phyloP scores from a whole-genome alignment of 164 flowering plant genomes.

The Dillenia turbinata region DNA sequence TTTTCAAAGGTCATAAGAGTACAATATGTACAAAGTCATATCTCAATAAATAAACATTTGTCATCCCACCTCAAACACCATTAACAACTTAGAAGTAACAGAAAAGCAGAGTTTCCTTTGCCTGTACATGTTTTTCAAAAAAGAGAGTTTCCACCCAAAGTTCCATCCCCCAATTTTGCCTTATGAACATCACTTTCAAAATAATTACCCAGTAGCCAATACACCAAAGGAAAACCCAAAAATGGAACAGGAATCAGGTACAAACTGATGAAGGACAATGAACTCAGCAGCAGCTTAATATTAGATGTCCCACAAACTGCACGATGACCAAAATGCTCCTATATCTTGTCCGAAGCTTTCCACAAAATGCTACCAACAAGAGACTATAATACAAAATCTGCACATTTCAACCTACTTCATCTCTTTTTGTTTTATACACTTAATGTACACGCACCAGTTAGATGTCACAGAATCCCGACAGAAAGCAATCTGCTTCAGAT shows the following conservation, averaged over 20 bases:
- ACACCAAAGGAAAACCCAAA: neutral
- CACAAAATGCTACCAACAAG: constrained; percentile 6
- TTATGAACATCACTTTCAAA: no score
- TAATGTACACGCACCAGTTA: constrained; percentile 28
- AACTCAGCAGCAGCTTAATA: constrained; percentile 13
- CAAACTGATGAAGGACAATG: constrained; percentile 14
- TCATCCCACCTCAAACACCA: constrained; percentile 1
- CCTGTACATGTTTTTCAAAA: no score
- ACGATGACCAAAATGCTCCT: constrained; percentile 18
- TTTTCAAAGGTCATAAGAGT: neutral
- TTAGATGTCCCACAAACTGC: constrained; percentile 18
- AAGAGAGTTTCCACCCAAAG: no score
- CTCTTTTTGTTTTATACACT: constrained; percentile 25
- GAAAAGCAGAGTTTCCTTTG: neutral
- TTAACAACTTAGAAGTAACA: neutral
- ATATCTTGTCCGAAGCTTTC: constrained; percentile 18
- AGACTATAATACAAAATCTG: constrained; percentile 12
- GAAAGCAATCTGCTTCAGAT: constrained; percentile 9
- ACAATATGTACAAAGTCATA: constrained; percentile 5
- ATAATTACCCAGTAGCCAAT: no score
- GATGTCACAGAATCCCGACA: constrained; percentile 12
- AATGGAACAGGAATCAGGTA: constrained; percentile 9
- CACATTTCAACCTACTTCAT: neutral
- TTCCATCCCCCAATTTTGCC: no score
- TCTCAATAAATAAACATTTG: constrained; percentile 2